These are phyloP conservation scores for Mycena maculata DNA, from an alignment of 768 basidiomycete genomes.

Conservation along the genomic window DNA sequence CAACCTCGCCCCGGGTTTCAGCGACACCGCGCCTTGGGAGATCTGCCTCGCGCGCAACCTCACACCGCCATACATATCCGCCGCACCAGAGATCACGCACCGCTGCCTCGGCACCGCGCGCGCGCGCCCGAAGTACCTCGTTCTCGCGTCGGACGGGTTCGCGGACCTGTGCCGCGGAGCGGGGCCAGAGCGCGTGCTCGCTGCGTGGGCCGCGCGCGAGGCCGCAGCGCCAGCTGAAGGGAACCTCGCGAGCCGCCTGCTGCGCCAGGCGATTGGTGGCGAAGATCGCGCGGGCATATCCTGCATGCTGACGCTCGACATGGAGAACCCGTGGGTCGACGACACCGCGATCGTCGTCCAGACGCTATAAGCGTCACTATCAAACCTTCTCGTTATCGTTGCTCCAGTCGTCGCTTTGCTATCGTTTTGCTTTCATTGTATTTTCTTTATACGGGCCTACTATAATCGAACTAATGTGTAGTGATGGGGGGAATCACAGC, in stretches of 20 bases:
- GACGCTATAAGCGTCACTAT: constrained; percentile 61
- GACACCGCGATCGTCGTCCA: constrained; percentile 77
- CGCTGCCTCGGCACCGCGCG: constrained; percentile 52
- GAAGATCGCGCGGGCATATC: constrained; percentile 65
- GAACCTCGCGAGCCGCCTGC: constrained; percentile 63
- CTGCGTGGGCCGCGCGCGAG: constrained; percentile 64
- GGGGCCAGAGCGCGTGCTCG: constrained; percentile 58
- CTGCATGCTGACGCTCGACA: constrained; percentile 69
- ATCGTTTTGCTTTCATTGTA: too few relatives aligned
- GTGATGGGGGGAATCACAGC: too few relatives aligned
- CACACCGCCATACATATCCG: constrained; percentile 75
- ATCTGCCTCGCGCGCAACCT: constrained; percentile 71
- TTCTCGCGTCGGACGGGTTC: constrained; percentile 77
- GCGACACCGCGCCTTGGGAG: constrained; percentile 73
- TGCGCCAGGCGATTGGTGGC: constrained; percentile 69
- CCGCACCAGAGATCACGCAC: constrained; percentile 72
- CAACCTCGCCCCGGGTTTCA: constrained; percentile 71
- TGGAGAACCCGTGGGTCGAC: constrained; percentile 75
- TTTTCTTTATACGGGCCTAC: too few relatives aligned
- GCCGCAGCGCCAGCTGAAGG: constrained; percentile 37
- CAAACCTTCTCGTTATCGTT: too few relatives aligned
- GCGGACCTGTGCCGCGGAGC: constrained; percentile 66
- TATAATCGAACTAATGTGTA: too few relatives aligned
- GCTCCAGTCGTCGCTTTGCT: too few relatives aligned
- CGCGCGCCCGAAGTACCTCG: constrained; percentile 60